These are phyloP conservation scores for Rhododendron vialii DNA, from an alignment of 148 eudicot species.

Conservation along the genomic window DNA sequence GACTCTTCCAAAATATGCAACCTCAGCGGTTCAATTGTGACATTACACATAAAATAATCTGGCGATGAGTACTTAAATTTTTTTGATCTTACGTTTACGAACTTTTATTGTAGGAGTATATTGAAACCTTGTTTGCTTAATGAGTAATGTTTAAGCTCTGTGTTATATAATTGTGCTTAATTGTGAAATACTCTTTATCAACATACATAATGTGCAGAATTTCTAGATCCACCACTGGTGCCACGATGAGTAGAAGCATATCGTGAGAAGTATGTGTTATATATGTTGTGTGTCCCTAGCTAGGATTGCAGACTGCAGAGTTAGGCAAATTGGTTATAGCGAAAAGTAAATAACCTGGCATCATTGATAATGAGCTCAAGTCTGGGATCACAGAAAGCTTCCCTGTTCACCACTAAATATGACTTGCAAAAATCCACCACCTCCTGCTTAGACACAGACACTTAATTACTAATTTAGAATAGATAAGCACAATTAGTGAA, in stretches of 20 bases:
- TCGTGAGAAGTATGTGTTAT: neutral
- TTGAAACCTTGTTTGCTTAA: neutral
- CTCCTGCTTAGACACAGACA: slow-evolving; percentile 36
- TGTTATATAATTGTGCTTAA: neutral
- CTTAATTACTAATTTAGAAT: neutral
- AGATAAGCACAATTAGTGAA: neutral
- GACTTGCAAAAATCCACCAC: slow-evolving; percentile 92
- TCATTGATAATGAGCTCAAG: slow-evolving; percentile 83
- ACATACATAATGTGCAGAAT: neutral
- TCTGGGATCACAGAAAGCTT: slow-evolving; percentile 77
- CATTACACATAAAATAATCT: neutral
- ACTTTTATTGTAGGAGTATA: neutral
- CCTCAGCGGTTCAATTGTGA: neutral
- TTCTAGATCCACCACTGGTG: too few species aligned
- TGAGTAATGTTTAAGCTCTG: too few species aligned
- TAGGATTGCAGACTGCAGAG: neutral
- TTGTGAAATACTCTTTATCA: neutral
- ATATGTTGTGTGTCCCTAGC: neutral
- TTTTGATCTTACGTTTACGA: too few species aligned
- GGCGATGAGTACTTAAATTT: neutral
- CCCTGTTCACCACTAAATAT: slow-evolving; percentile 63
- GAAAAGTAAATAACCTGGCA: slow-evolving; percentile 44
- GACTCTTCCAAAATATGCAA: neutral
- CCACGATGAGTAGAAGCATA: too few species aligned
- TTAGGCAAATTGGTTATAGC: neutral